These are phyloP conservation scores for Amaranthus hypochondriacus DNA, from an alignment of 148 eudicot species.

Conservation along the genomic window DNA sequence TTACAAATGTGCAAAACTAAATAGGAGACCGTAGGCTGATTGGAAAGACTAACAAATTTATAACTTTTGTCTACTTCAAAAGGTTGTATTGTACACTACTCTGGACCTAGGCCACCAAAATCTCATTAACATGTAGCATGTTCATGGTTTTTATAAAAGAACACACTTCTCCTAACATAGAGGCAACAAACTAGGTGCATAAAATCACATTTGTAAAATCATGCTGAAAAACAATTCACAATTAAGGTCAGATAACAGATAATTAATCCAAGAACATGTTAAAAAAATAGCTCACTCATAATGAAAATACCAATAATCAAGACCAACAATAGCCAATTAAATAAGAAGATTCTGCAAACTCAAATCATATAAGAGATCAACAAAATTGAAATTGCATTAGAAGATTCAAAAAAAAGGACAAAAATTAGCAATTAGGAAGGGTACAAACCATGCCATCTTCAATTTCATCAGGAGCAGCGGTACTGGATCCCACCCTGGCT, in stretches of 20 bases:
- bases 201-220: slow-evolving; percentile 4
- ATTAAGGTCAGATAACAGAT: neutral
- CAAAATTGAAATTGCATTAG: neutral
- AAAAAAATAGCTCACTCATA: neutral
- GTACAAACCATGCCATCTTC: slow-evolving; percentile 93
- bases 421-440: slow-evolving; percentile 35
- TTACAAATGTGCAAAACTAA: too few species aligned
- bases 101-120: too few species aligned
- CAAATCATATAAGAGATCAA: neutral
- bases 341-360: neutral
- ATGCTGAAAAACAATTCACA: neutral
- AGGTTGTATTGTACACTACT: too few species aligned
- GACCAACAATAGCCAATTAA: neutral
- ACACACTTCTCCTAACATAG: slow-evolving; percentile 10
- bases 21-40: too few species aligned
- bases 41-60: too few species aligned
- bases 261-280: slow-evolving; percentile 4
- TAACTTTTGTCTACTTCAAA: too few species aligned
- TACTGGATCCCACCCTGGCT: slow-evolving; percentile 56
- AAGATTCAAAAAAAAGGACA: neutral
- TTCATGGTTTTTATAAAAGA: neutral
- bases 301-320: neutral
- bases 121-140: too few species aligned
- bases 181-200: neutral
- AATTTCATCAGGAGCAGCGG: slow-evolving; percentile 58